A percentile compares a stretch with the other conserved stretches of the same genome.
Evolutionary conservation across 768 basidiomycete genomes (phyloP).

Genomic region (Leucosporidium creatinivorum): DNA sequence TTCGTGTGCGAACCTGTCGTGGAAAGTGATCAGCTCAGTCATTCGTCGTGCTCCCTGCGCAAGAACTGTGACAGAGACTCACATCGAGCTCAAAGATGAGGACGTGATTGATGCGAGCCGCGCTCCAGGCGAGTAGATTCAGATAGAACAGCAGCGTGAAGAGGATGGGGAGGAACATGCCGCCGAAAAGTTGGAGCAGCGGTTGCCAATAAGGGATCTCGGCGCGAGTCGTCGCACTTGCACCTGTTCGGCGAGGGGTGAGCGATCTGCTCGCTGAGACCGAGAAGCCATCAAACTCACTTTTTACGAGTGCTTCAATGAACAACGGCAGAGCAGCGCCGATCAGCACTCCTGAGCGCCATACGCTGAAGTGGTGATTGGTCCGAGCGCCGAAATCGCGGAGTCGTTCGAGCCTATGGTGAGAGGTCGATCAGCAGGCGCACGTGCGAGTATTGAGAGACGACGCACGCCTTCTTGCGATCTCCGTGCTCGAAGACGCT

Average conservation of each 20-base stretch:
- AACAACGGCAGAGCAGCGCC: slow-evolving; percentile 25
- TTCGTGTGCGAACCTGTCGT: slow-evolving; percentile 47
- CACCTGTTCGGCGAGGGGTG: slow-evolving; percentile 6
- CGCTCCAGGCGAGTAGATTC: slow-evolving; percentile 74
- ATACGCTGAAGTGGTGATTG: slow-evolving; percentile 31
- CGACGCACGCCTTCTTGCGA: slow-evolving; percentile 58
- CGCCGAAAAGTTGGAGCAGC: slow-evolving; percentile 73
- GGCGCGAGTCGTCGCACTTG: slow-evolving; percentile 29
- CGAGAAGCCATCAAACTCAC: slow-evolving; percentile 5
- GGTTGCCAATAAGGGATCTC: slow-evolving; percentile 57
- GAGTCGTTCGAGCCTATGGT: slow-evolving; percentile 47
- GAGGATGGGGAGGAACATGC: slow-evolving; percentile 63
- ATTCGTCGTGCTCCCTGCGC: no score
- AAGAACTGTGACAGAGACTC: no score
- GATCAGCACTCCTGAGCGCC: slow-evolving; percentile 31
- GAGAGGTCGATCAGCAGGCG: no score
- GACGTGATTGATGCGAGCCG: slow-evolving; percentile 77
- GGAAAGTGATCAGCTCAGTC: slow-evolving; percentile 9
- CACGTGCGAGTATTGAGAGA: no score
- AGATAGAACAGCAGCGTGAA: slow-evolving; percentile 69
- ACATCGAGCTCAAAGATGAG: slow-evolving; percentile 62
- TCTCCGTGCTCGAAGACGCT: slow-evolving; percentile 67
- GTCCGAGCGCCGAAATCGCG: slow-evolving; percentile 46
- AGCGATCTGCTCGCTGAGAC: neutral
- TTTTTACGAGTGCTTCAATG: slow-evolving; percentile 31